Evolutionary conservation across 164 flowering plant species (phyloP).

Genomic region (Vitis labrusca): DNA sequence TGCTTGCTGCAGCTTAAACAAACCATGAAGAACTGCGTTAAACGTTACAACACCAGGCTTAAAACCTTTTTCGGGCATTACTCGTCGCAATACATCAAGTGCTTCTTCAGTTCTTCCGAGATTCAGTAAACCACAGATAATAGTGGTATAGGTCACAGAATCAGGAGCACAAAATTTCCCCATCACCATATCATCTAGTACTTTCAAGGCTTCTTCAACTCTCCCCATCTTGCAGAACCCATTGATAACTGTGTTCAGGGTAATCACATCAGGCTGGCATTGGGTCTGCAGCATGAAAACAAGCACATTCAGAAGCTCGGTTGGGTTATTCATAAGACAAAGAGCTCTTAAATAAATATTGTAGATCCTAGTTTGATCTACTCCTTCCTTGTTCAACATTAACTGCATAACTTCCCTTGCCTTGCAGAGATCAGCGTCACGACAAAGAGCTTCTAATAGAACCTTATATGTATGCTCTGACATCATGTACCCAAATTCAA

Average conservation of each 20-base stretch:
- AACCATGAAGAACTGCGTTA: conserved; percentile 71
- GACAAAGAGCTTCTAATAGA: conserved; percentile 70
- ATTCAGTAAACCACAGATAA: conserved; percentile 60
- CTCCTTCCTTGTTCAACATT: conserved; percentile 54
- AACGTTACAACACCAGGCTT: conserved; percentile 66
- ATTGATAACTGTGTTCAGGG: conserved; percentile 73
- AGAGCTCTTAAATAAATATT: conserved; percentile 85
- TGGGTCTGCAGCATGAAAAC: conserved; percentile 72
- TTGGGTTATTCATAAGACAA: conserved; percentile 54
- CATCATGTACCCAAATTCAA: conserved; percentile 57
- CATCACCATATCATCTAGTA: conserved; percentile 68
- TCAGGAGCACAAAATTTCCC: conserved; percentile 79
- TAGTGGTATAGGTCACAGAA: conserved; percentile 73
- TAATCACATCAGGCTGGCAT: conserved; percentile 74
- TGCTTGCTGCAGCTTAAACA: conserved; percentile 44
- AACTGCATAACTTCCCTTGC: conserved; percentile 58
- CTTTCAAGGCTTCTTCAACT: conserved; percentile 68
- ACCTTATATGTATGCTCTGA: conserved; percentile 69
- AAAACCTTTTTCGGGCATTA: conserved; percentile 59
- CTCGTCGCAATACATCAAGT: conserved; percentile 40
- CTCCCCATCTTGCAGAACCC: conserved; percentile 82
- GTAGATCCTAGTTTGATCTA: conserved; percentile 59
- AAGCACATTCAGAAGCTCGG: conserved; percentile 80
- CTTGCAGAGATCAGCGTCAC: conserved; percentile 50
- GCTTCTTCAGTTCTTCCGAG: conserved; percentile 60